Percentiles rank a stretch among this genome's conserved stretches.
Conservation (phyloP, 495 filamentous ascomycete species). For the Penicillium maclennaniae region DNA sequence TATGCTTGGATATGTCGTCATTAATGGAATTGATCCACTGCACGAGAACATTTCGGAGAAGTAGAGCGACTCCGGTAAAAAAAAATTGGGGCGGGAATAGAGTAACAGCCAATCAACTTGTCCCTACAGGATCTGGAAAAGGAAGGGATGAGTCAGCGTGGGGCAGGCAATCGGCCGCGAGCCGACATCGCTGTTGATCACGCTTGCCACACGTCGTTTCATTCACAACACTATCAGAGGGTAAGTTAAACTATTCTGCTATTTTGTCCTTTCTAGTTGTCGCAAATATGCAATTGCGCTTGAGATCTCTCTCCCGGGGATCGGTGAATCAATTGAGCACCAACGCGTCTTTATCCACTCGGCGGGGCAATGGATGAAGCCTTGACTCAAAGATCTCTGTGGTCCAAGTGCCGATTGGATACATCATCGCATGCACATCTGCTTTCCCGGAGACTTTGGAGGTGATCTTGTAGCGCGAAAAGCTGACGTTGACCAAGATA, state of each 20-base stretch:
- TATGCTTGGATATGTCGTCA: background rate
- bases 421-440: background rate
- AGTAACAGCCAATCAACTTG: slow-evolving; percentile 20
- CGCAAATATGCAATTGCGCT: background rate
- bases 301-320: background rate
- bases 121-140: slow-evolving; percentile 1
- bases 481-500: slow-evolving; percentile 12
- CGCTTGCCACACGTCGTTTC: slow-evolving; percentile 23
- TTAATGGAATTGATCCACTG: background rate
- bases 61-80: slow-evolving; percentile 8
- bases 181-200: slow-evolving; percentile 37
- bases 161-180: slow-evolving; percentile 27
- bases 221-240: slow-evolving; percentile 20
- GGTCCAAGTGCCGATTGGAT: background rate
- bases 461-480: background rate
- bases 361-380: slow-evolving; percentile 16
- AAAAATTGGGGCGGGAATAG: background rate
- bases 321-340: slow-evolving; percentile 5
- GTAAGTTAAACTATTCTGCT: slow-evolving; percentile 19
- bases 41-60: slow-evolving; percentile 4
- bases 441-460: background rate
- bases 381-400: slow-evolving; percentile 19
- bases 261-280: background rate
- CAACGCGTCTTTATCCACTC: slow-evolving; percentile 7
- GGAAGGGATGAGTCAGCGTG: slow-evolving; percentile 34